These are phyloP conservation scores for Picocystis sp. DNA, from an alignment of 163 green algal species.

Conservation along the genomic window DNA sequence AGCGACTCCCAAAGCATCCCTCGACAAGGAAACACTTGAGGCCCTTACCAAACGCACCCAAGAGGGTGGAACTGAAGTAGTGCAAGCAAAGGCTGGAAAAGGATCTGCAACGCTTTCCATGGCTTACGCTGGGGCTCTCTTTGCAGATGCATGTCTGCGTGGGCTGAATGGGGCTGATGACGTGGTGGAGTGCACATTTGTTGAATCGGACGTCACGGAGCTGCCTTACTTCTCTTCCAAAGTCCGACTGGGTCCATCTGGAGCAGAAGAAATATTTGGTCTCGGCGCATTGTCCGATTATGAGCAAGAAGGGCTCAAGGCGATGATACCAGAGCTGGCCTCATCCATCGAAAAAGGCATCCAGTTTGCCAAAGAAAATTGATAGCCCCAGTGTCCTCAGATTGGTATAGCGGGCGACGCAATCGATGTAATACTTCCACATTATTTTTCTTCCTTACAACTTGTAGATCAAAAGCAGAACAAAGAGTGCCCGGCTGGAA, in stretches of 20 bases:
- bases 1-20: conserved; percentile 22
- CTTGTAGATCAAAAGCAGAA: too few species aligned
- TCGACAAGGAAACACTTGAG: conserved; percentile 57
- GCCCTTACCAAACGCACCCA: conserved; percentile 92
- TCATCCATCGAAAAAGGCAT: conserved; percentile 78
- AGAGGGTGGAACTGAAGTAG: conserved; percentile 94
- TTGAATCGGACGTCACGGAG: conserved; percentile 33
- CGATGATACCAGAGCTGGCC: conserved; percentile 58
- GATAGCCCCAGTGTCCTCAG: not conserved
- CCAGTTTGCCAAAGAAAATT: conserved; percentile 53
- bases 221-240: conserved; percentile 76
- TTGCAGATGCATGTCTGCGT: conserved; percentile 61
- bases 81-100: conserved; percentile 83
- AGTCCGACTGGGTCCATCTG: conserved; percentile 18
- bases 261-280: conserved; percentile 59
- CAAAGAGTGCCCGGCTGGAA: too few species aligned
- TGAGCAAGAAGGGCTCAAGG: conserved; percentile 52
- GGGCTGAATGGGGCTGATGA: conserved; percentile 57
- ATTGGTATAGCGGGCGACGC: too few species aligned
- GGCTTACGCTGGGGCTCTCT: conserved; percentile 73
- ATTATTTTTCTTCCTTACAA: too few species aligned
- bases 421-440: too few species aligned
- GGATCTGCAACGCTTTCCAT: conserved; percentile 84
- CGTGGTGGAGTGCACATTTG: conserved; percentile 73
- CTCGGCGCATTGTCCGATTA: conserved; percentile 49